Percentiles rank a stretch among this genome's conserved stretches.
These are phyloP conservation scores for Botrytis cinerea DNA, from an alignment of 2,329 filamentous ascomycete genomes.

Conservation along the genomic window DNA sequence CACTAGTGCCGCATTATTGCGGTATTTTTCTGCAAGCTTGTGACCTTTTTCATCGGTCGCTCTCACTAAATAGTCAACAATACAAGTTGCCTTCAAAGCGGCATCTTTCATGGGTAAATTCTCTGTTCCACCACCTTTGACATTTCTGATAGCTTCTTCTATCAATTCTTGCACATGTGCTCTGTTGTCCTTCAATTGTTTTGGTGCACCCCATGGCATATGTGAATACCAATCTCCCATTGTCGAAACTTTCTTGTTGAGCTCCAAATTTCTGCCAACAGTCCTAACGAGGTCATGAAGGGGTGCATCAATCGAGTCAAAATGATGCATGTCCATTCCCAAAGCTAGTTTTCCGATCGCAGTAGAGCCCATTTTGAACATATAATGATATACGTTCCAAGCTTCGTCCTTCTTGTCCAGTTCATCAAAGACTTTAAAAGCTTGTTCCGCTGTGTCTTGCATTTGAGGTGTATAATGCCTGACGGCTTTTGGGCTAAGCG, in stretches of 20 bases:
- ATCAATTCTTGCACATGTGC: conserved; percentile 45
- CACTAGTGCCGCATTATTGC: conserved; percentile 42
- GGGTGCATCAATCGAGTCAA: conserved; percentile 44
- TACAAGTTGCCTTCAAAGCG: conserved; percentile 42
- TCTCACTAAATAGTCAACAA: conserved; percentile 43
- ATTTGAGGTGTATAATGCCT: conserved; percentile 37
- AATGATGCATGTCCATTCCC: conserved; percentile 49
- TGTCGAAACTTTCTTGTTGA: conserved; percentile 51
- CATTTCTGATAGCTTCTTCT: conserved; percentile 42
- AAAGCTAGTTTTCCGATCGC: conserved; percentile 49
- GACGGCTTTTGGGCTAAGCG: conserved; percentile 43
- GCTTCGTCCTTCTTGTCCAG: conserved; percentile 35
- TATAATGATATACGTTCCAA: conserved; percentile 53
- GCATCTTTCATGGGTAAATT: conserved; percentile 44
- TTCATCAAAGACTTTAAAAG: conserved; percentile 35
- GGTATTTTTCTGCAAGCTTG: conserved; percentile 45
- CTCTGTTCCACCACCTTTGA: conserved; percentile 40
- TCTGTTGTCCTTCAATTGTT: conserved; percentile 32
- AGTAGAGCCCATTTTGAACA: conserved; percentile 50
- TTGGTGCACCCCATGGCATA: conserved; percentile 50
- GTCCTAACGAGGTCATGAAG: conserved; percentile 46
- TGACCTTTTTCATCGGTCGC: conserved; percentile 48
- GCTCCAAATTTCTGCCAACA: conserved; percentile 45
- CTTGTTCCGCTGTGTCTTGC: conserved; percentile 29
- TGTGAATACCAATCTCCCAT: conserved; percentile 49